These are phyloP conservation scores for Colletotrichum eremochloae DNA, from an alignment of 2,329 filamentous ascomycete genomes.

Conservation along the genomic window DNA sequence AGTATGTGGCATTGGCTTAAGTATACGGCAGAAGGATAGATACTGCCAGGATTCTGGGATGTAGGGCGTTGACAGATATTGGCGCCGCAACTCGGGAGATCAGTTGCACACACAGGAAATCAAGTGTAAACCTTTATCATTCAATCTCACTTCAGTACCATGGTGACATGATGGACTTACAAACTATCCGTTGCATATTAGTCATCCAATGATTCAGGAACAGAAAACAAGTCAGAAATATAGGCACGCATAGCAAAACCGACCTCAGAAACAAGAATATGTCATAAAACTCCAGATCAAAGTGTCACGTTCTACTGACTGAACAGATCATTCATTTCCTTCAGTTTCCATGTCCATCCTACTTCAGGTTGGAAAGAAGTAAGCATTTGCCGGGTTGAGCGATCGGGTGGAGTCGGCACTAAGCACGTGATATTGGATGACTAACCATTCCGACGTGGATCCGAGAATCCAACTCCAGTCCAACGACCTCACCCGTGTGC, in stretches of 20 bases:
- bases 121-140: background rate
- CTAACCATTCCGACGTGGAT: slow-evolving; percentile 32
- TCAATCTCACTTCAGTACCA: background rate
- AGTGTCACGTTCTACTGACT: background rate
- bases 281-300: slow-evolving; percentile 10
- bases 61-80: slow-evolving; percentile 12
- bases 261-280: background rate
- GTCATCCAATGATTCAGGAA: background rate
- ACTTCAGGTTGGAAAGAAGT: background rate
- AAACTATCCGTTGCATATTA: background rate
- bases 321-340: background rate
- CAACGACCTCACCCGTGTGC: slow-evolving; percentile 35
- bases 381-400: background rate
- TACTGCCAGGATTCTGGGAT: slow-evolving; percentile 21
- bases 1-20: slow-evolving; percentile 28
- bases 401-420: slow-evolving; percentile 27
- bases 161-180: background rate
- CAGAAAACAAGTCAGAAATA: background rate
- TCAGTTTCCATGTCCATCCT: background rate
- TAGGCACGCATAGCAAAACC: background rate
- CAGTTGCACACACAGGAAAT: background rate
- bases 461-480: slow-evolving; percentile 42
- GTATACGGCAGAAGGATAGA: background rate
- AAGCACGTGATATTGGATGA: slow-evolving; percentile 23
- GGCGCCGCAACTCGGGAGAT: background rate